A percentile compares a stretch with the other conserved stretches of the same genome.
phyloP scores from a whole-genome alignment of 1,139 yeast genomes.

The Eremothecium gossypii region DNA sequence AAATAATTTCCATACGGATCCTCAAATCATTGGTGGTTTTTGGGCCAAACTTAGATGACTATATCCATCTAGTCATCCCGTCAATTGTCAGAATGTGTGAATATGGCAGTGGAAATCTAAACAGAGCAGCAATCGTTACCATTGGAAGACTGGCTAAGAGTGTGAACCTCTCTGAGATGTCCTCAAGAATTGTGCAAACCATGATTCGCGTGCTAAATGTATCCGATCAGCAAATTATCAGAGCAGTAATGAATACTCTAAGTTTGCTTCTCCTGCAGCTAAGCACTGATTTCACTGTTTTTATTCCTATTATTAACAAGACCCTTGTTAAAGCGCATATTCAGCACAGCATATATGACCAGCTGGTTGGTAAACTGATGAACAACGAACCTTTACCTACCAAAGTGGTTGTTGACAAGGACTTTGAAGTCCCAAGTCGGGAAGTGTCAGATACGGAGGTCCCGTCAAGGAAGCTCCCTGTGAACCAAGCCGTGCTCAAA shows the following conservation, averaged over 20 bases:
- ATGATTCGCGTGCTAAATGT: constrained; percentile 58
- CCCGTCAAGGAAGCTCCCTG: constrained; percentile 64
- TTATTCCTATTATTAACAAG: constrained; percentile 76
- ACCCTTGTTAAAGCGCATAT: constrained; percentile 55
- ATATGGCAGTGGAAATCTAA: constrained; percentile 45
- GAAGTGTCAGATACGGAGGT: constrained; percentile 61
- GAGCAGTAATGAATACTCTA: constrained; percentile 66
- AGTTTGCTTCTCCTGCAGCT: constrained; percentile 71
- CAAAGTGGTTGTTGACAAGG: constrained; percentile 61
- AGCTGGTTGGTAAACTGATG: constrained; percentile 63
- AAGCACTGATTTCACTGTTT: constrained; percentile 78
- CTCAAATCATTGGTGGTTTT: constrained; percentile 81
- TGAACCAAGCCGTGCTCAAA: constrained; percentile 37
- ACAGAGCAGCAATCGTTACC: constrained; percentile 73
- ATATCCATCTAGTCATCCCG: constrained; percentile 77
- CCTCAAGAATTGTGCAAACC: constrained; percentile 85
- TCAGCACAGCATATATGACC: constrained; percentile 71
- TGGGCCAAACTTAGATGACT: constrained; percentile 83
- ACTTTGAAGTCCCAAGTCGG: constrained; percentile 47
- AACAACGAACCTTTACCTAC: constrained; percentile 89
- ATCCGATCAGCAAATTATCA: constrained; percentile 52
- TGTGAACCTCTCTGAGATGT: constrained; percentile 75
- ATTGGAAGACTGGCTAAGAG: constrained; percentile 72
- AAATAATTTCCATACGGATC: constrained; percentile 64
- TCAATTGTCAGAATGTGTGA: constrained; percentile 77